These are phyloP conservation scores for Xylaria scruposa DNA, from an alignment of 495 filamentous ascomycete genomes.

Conservation along the genomic window DNA sequence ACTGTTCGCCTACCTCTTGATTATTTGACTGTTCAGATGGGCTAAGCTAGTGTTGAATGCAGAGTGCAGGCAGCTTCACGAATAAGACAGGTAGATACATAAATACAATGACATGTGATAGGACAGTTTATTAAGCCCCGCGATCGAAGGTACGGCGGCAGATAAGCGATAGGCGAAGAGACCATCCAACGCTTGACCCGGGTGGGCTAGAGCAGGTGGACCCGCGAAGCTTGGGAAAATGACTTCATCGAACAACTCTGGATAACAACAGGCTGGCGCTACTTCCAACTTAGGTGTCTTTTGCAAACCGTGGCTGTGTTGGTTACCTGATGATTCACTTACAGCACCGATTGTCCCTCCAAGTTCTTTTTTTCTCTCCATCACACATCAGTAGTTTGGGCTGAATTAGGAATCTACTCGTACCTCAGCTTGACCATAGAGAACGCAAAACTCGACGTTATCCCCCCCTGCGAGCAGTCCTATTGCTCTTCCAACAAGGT, in stretches of 20 bases:
- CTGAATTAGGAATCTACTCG: not conserved
- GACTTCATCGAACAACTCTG: constrained; percentile 21
- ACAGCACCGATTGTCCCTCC: not conserved
- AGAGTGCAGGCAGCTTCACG: too few species aligned
- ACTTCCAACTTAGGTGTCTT: not conserved
- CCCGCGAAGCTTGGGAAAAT: constrained; percentile 16
- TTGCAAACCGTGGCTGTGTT: not conserved
- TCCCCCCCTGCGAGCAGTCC: not conserved
- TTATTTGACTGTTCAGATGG: too few species aligned
- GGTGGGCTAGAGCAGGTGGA: constrained; percentile 13
- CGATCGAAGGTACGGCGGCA: not conserved
- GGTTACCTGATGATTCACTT: not conserved
- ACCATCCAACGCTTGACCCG: not conserved
- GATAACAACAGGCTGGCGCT: not conserved
- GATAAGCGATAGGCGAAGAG: constrained; percentile 20
- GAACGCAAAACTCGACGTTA: not conserved
- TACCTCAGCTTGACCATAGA: not conserved
- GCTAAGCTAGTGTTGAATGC: too few species aligned
- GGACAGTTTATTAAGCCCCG: not conserved
- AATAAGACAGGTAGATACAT: not conserved
- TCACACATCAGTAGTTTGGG: not conserved
- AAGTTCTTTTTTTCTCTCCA: not conserved
- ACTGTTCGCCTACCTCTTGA: not conserved
- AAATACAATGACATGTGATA: not conserved
- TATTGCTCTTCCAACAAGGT: not conserved